Percentiles rank a stretch among this genome's conserved stretches.
These are phyloP conservation scores for Rhodotorula sp. DNA, from an alignment of 1,284 basidiomycete genomes.

Conservation along the genomic window DNA sequence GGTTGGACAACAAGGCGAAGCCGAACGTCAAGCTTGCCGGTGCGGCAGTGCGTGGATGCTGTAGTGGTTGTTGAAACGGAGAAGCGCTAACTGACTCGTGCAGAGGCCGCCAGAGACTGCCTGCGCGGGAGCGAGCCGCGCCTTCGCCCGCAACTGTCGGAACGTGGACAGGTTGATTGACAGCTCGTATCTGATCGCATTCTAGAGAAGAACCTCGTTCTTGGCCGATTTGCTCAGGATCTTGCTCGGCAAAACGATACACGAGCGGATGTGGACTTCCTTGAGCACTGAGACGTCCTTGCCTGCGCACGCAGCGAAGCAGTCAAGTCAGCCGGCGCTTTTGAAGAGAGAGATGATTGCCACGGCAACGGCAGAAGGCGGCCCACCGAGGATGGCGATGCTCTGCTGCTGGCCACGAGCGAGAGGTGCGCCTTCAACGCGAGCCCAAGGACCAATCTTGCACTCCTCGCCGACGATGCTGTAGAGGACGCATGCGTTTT, in stretches of 20 bases:
- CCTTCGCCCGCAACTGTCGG: too few species aligned
- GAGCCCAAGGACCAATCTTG: constrained; percentile 54
- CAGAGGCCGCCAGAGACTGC: too few species aligned
- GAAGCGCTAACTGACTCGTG: too few species aligned
- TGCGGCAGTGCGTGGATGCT: too few species aligned
- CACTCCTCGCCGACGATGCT: constrained; percentile 53
- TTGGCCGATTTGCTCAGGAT: constrained; percentile 51
- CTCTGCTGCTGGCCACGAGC: constrained; percentile 50
- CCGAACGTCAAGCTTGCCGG: too few species aligned
- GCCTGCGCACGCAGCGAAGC: constrained; percentile 35
- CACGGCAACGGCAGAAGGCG: neutral
- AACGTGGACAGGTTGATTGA: too few species aligned
- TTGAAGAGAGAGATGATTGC: neutral
- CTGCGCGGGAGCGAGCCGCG: too few species aligned
- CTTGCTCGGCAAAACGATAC: constrained; percentile 57
- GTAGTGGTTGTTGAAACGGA: too few species aligned
- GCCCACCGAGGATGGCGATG: constrained; percentile 54
- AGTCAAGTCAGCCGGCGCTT: neutral
- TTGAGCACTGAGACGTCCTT: constrained; percentile 52
- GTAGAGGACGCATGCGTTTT: constrained; percentile 54
- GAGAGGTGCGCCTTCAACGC: constrained; percentile 52
- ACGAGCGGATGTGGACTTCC: constrained; percentile 52
- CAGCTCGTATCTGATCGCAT: too few species aligned
- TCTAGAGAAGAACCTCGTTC: constrained; percentile 55
- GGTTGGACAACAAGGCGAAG: too few species aligned